Conservation (phyloP, 1,284 basidiomycete species). For the Sporisorium graminicola region DNA sequence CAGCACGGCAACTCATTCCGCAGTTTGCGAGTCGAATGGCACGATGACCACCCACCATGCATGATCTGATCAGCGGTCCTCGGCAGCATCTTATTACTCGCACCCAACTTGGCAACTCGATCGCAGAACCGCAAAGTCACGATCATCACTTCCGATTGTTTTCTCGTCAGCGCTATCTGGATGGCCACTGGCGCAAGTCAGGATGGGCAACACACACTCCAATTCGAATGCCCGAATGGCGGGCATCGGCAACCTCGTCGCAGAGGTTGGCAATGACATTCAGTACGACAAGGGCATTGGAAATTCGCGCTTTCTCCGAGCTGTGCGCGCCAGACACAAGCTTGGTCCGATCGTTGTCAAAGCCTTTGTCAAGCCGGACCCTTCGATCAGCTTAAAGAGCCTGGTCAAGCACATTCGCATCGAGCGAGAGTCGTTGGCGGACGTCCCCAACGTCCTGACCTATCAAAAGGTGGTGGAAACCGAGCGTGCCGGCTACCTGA, state of each 20-base stretch:
- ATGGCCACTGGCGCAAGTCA: neutral
- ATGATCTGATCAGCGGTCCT: conserved; percentile 2
- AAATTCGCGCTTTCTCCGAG: conserved; percentile 94
- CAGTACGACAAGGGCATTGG: conserved; percentile 75
- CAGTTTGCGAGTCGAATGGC: neutral
- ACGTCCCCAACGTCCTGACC: conserved; percentile 88
- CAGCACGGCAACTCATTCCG: neutral
- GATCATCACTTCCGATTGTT: neutral
- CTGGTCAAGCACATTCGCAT: conserved; percentile 79
- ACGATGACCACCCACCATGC: neutral
- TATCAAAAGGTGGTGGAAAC: conserved; percentile 94
- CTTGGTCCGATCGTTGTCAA: conserved; percentile 82
- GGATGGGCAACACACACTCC: conserved; percentile 58
- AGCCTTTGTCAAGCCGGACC: conserved; percentile 85
- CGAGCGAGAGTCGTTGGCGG: conserved; percentile 84
- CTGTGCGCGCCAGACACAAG: conserved; percentile 81
- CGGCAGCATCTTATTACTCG: conserved; percentile 1
- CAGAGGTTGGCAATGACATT: conserved; percentile 61
- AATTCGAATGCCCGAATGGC: conserved; percentile 48
- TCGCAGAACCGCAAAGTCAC: neutral
- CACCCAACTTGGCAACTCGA: neutral
- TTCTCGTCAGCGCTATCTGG: neutral
- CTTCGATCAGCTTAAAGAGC: conserved; percentile 77
- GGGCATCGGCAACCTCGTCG: conserved; percentile 59
- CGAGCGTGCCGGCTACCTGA: conserved; percentile 93